A percentile compares a stretch with the other conserved stretches of the same genome.
Evolutionary conservation across 305 asterid genomes (phyloP).

Genomic region (Fraxinus sp.): DNA sequence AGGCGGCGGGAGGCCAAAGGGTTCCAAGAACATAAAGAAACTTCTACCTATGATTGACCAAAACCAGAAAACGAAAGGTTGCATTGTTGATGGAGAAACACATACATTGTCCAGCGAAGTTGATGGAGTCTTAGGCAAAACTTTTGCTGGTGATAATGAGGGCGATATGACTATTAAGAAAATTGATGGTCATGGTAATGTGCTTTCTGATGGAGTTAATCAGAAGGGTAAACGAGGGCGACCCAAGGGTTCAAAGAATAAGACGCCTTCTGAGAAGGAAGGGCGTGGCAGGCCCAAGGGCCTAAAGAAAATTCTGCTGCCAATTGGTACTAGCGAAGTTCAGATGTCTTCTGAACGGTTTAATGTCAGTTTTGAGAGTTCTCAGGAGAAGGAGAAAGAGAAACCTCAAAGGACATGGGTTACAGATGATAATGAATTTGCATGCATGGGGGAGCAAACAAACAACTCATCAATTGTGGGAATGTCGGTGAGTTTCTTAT

Average conservation of each 20-base stretch:
- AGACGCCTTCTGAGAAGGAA: slow-evolving; percentile 2
- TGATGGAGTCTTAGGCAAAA: not conserved
- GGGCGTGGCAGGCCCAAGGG: slow-evolving; percentile 8
- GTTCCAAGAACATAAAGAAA: slow-evolving; percentile 20
- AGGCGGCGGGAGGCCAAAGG: slow-evolving; percentile 27
- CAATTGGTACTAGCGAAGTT: slow-evolving; percentile 2
- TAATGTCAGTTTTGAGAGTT: not conserved
- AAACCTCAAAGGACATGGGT: slow-evolving; percentile 9
- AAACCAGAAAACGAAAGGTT: not conserved
- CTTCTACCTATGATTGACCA: not conserved
- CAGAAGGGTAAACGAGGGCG: slow-evolving; percentile 7
- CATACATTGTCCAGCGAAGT: not conserved
- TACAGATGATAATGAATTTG: slow-evolving; percentile 8
- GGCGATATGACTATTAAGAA: slow-evolving; percentile 1
- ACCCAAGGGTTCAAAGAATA: slow-evolving; percentile 9
- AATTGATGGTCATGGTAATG: slow-evolving; percentile 14
- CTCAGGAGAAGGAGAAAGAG: slow-evolving; percentile 2
- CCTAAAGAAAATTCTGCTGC: not conserved
- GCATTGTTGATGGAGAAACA: slow-evolving; percentile 5
- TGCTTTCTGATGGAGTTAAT: slow-evolving; percentile 10
- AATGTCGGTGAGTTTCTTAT: slow-evolving; percentile 38
- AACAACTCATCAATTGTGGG: slow-evolving; percentile 20
- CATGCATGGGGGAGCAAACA: slow-evolving; percentile 26
- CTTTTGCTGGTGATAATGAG: not conserved
- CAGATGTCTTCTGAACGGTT: not conserved